Conservation (phyloP, 441 rosid species). For the Rhodomyrtus psidioides region DNA sequence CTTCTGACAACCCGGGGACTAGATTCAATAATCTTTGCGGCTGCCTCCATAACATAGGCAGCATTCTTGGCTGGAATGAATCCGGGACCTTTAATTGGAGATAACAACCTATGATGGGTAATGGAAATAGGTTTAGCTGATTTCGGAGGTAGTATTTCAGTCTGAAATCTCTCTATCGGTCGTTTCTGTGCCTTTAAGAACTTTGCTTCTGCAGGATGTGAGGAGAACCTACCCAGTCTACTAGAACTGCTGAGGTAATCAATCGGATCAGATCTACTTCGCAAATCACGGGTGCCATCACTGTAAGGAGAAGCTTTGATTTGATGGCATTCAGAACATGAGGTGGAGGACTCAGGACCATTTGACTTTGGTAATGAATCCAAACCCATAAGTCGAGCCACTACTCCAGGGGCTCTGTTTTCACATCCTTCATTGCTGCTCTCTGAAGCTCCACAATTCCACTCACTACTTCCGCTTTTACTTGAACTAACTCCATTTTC, state of each 20-base stretch:
- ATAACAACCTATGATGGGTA: slow-evolving; percentile 65
- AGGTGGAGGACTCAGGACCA: slow-evolving; percentile 27
- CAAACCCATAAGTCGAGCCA: slow-evolving; percentile 96
- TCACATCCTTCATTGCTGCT: slow-evolving; percentile 64
- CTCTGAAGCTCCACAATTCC: slow-evolving; percentile 48
- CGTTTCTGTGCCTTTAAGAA: slow-evolving; percentile 25
- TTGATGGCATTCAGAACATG: slow-evolving; percentile 22
- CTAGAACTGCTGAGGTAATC: slow-evolving; percentile 24
- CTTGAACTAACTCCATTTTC: slow-evolving; percentile 35
- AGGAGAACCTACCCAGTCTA: slow-evolving; percentile 28
- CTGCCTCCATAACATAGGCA: slow-evolving; percentile 66
- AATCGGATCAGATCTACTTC: slow-evolving; percentile 27
- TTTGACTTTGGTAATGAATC: slow-evolving; percentile 60
- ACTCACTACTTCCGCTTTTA: slow-evolving; percentile 38
- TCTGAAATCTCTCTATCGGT: slow-evolving; percentile 70
- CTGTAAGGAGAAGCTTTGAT: slow-evolving; percentile 28
- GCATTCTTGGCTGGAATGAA: slow-evolving; percentile 43
- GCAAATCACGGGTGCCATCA: slow-evolving; percentile 19
- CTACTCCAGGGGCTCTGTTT: slow-evolving; percentile 70
- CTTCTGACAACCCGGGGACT: slow-evolving; percentile 37
- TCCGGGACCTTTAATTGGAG: slow-evolving; percentile 68
- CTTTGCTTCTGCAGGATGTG: slow-evolving; percentile 38
- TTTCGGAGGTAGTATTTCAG: slow-evolving; percentile 72
- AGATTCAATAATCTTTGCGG: slow-evolving; percentile 67
- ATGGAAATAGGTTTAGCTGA: slow-evolving; percentile 60